Evolutionary conservation across 2,329 filamentous ascomycete genomes (phyloP), one percentile per base, ranked within the genome.

Genomic region (Harringtonia lauricola): DNA sequence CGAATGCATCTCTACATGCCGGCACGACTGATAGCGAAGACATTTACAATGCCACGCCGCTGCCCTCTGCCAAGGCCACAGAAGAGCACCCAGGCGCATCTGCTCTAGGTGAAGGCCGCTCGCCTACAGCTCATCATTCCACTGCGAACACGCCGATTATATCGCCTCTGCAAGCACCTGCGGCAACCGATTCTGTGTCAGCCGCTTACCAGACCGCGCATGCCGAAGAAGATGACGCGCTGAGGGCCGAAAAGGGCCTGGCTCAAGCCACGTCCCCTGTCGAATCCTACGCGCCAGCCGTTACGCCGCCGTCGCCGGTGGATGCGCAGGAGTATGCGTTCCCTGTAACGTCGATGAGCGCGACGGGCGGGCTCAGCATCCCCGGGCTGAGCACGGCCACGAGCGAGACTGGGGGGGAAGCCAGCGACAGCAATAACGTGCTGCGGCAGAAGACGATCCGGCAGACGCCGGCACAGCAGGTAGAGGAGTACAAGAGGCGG

Each of bases 401-500:
- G n/a, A n/a, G n/a, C n/a, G n/a, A n/a, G n/a, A n/a, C n/a, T n/a
- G n/a, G n/a, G n/a, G n/a, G n/a, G n/a, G n/a, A n/a, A n/a, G n/a
- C 43, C 46, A 36, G 42, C 45, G 8, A 43, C 31, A 17, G 19
- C 39, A 49, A 39, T 44, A 48, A 36, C 9, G 49, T 58, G 22
- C 52, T 49, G 18, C 50, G 54, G 12, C 49, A 54, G 39, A 45
- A 54, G 33, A 54, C 56, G 2, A 52, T 57, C 41, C 55, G 54
- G 31, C 49, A 54, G 42, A 57, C 50, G 19, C 54, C 58, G 19
- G 56, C 54, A 7, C 58, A 60, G 43, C 57, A 62, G 47, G 60
- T 58, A 42, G 65, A 68, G 24, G 65, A 68, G 33, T 63, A 65
- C 46, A 64, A 66, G 57, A 64, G 70, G 24, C 66, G 62, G 47